Conservation (phyloP, 169 alveolate species). For the Amoebophrya sp. region DNA sequence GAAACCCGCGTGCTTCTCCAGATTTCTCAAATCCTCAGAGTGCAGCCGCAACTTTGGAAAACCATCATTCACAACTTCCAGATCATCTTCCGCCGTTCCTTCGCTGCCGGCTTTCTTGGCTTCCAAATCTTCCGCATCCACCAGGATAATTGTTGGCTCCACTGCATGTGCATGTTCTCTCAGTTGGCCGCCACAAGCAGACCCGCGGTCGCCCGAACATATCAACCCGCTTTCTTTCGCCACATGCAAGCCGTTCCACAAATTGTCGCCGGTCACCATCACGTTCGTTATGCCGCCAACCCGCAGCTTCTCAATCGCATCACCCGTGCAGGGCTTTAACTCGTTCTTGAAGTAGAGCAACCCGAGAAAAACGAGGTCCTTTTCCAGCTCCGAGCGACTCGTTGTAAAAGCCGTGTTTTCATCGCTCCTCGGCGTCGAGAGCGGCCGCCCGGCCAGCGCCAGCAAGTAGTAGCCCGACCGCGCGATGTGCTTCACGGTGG, state of each 20-base stretch:
- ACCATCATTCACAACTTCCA: no score
- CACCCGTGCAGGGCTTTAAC: neutral
- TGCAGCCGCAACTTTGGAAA: no score
- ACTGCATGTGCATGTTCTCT: no score
- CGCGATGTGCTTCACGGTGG: neutral
- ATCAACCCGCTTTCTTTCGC: neutral
- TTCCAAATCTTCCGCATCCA: neutral
- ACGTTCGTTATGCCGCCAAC: constrained; percentile 46
- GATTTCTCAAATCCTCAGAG: no score
- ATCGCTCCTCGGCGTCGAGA: neutral
- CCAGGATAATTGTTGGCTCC: neutral
- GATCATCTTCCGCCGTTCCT: no score
- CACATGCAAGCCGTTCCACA: neutral
- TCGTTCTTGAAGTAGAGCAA: constrained; percentile 9
- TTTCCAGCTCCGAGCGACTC: constrained; percentile 5
- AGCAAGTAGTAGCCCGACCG: neutral
- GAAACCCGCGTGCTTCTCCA: no score
- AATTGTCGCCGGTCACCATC: constrained; percentile 13
- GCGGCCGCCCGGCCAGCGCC: neutral
- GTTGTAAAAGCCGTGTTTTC: neutral
- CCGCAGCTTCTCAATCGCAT: constrained; percentile 40
- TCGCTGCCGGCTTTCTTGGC: no score
- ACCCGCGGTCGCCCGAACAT: no score
- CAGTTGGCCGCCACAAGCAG: no score
- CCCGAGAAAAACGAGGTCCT: constrained; percentile 6